These are phyloP conservation scores for Gryganskiella cystojenkinii DNA, from an alignment of 192 early-diverging fungal genomes.

Conservation along the genomic window DNA sequence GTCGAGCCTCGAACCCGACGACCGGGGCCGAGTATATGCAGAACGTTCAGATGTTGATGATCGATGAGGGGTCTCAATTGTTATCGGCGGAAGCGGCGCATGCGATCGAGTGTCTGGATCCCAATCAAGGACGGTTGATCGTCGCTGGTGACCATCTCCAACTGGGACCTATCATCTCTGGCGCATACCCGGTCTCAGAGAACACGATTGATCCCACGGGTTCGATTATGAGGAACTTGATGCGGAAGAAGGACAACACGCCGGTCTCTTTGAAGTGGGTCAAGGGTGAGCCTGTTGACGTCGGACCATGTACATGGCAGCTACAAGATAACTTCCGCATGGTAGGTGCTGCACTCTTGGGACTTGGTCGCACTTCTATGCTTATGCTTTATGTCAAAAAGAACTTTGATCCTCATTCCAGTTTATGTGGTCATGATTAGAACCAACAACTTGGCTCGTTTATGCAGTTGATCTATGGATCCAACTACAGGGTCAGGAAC, in stretches of 20 bases:
- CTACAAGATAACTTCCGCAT: slow-evolving; percentile 65
- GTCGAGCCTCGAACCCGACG: slow-evolving; percentile 8
- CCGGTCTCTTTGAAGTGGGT: slow-evolving; percentile 28
- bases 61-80: slow-evolving; percentile 54
- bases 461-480: slow-evolving; percentile 61
- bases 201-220: slow-evolving; percentile 55
- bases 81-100: slow-evolving; percentile 56
- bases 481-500: slow-evolving; percentile 26
- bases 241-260: slow-evolving; percentile 45
- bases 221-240: slow-evolving; percentile 63
- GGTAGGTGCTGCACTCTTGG: slow-evolving; percentile 26
- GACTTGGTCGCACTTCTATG: background rate
- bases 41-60: slow-evolving; percentile 49
- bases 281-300: slow-evolving; percentile 31
- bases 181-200: slow-evolving; percentile 50
- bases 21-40: slow-evolving; percentile 28
- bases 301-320: slow-evolving; percentile 61
- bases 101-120: slow-evolving; percentile 56
- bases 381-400: background rate
- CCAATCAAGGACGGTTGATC: slow-evolving; percentile 43
- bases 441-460: slow-evolving; percentile 60
- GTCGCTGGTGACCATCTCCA: slow-evolving; percentile 69
- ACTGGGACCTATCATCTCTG: slow-evolving; percentile 59
- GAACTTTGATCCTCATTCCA: slow-evolving; percentile 1
- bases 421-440: slow-evolving; percentile 19